Evolutionary conservation across 441 rosid species (phyloP), one percentile per base, ranked within the genome.

Genomic region (Lepidium campestre): DNA sequence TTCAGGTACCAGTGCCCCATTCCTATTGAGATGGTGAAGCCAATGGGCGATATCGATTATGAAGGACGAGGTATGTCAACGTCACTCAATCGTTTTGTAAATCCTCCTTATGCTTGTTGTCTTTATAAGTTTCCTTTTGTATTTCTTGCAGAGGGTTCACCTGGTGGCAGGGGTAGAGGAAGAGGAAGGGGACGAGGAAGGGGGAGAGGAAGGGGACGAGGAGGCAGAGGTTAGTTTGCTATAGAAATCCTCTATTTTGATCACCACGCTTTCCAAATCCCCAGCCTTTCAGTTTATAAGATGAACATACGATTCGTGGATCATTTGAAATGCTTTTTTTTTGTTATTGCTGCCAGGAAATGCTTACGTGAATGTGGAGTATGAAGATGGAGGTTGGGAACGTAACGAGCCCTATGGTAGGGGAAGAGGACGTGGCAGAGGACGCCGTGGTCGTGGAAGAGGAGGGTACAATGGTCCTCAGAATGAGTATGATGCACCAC

Each of bases 391-490:
- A 39, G 79, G 66, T 44, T 72, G 53, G 67, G 81, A 80, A 57
- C 72, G 65, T 42, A 71, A 76, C 20, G 80, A 60, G 71, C 72
- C 78, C 32, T 78, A 72, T 42, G 77, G 78, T 46, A 73, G 82
- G 31, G 90, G 91, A 25, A 64, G 81, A 56, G 85, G 82, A 46
- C 79, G 83, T 45, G 81, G 78, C 5, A 76, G 82, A 65, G 79
- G 84, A 31, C 68, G 68, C 46, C 71, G 71, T 41, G 82, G 81
- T 54, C 81, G 67, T 60, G 81, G 80, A 37, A 74, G 86, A 68
- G 75, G 75, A 62, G 73, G 73, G 18, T 71, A 58, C 75, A 70
- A 75, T 58, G 78, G 78, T 40, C 74, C 74, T 29, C 64, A 62
- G 1, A 65, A 65, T 58, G 72, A 70, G 59, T 70, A 65, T 59